Evolutionary conservation across 2,329 filamentous ascomycete genomes (phyloP).

Genomic region (Fusarium lyarnte): DNA sequence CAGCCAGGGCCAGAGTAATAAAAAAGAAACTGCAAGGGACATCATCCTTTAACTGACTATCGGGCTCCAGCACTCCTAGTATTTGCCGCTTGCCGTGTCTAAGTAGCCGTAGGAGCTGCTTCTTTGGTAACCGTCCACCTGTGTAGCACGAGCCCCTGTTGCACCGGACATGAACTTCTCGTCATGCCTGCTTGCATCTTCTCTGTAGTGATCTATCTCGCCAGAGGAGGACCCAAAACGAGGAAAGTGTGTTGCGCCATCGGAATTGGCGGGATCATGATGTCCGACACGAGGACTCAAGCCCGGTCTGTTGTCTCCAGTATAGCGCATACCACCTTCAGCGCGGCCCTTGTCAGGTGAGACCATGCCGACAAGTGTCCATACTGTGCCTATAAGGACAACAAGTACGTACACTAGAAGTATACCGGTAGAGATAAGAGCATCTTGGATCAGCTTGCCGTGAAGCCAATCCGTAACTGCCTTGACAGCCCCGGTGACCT

Average conservation of each 20-base stretch:
- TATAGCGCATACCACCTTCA: conserved; percentile 64
- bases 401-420: conserved; percentile 82
- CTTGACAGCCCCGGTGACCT: conserved; percentile 79
- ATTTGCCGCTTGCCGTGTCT: conserved; percentile 41
- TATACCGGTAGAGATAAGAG: conserved; percentile 79
- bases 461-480: conserved; percentile 75
- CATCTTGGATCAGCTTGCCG: conserved; percentile 76
- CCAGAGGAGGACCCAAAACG: conserved; percentile 42
- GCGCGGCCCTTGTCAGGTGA: conserved; percentile 62
- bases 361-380: conserved; percentile 70
- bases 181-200: conserved; percentile 29
- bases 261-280: conserved; percentile 31
- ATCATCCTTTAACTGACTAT: conserved; percentile 18
- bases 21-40: conserved; percentile 29
- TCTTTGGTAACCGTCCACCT: conserved; percentile 46
- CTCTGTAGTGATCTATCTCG: conserved; percentile 31
- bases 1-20: conserved; percentile 41
- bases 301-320: conserved; percentile 44
- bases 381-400: conserved; percentile 76
- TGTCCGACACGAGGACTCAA: conserved; percentile 41
- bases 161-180: conserved; percentile 45
- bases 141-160: conserved; percentile 36
- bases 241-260: conserved; percentile 37
- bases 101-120: conserved; percentile 50
- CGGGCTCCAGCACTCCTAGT: conserved; percentile 37